Conservation (phyloP, 1,284 basidiomycete species). For the Puccinia sorghi region DNA sequence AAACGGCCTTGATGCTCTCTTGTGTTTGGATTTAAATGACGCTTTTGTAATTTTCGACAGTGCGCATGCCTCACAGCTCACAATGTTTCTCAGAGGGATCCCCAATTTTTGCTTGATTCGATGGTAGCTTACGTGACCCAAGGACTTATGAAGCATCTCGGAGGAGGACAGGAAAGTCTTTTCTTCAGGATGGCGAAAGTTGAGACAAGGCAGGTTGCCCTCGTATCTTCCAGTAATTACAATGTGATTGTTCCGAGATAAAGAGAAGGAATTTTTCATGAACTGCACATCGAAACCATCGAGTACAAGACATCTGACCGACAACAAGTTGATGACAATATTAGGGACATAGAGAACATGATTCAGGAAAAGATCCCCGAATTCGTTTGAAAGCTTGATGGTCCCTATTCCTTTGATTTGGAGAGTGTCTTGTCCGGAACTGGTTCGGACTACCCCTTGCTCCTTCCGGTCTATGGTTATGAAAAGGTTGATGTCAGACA, state of each 20-base stretch:
- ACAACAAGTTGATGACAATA: background rate
- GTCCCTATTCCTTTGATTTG: background rate
- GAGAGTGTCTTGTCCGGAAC: background rate
- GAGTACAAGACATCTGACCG: background rate
- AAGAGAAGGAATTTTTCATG: background rate
- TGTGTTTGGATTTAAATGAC: background rate
- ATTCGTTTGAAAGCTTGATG: background rate
- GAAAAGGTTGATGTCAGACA: background rate
- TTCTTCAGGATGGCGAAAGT: background rate
- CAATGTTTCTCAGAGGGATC: background rate
- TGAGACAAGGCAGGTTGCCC: background rate
- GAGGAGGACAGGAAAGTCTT: background rate
- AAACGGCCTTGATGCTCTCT: background rate
- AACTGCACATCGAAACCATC: background rate
- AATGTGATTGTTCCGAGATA: background rate
- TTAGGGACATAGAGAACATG: background rate
- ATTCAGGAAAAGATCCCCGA: background rate
- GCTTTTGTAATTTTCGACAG: background rate
- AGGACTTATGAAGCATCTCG: background rate
- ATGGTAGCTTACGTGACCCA: slow-evolving; percentile 9
- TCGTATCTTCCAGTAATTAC: too few species aligned
- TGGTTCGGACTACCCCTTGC: background rate
- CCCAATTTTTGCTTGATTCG: background rate
- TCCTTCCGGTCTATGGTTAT: background rate
- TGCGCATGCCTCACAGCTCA: background rate